Conservation (phyloP, 2,329 filamentous ascomycete genomes). For the Phaeosphaeriaceae sp. region DNA sequence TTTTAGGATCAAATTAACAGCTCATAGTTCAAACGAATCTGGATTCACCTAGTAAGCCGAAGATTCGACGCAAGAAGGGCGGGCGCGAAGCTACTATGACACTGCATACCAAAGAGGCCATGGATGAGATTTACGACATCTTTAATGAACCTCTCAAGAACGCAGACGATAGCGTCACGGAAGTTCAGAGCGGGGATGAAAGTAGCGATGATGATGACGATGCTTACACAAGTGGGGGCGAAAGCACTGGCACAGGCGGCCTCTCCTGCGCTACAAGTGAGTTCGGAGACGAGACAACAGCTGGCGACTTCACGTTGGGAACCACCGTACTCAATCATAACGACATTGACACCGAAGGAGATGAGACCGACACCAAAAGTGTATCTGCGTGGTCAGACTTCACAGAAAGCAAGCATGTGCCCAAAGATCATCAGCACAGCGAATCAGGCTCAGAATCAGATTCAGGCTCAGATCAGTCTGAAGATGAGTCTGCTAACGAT, state of each 20-base stretch:
- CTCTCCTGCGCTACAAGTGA: constrained; percentile 70
- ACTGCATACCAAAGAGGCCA: constrained; percentile 91
- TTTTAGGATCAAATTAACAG: constrained; percentile 20
- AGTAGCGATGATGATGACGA: constrained; percentile 65
- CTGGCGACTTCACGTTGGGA: constrained; percentile 57
- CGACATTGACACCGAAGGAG: constrained; percentile 42
- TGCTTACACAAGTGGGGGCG: constrained; percentile 82
- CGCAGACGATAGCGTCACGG: constrained; percentile 53
- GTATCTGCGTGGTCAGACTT: constrained; percentile 91
- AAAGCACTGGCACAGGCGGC: constrained; percentile 81
- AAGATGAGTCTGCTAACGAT: constrained; percentile 46
- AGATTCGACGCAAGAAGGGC: constrained; percentile 77
- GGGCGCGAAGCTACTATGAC: constrained; percentile 92
- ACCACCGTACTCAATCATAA: constrained; percentile 54
- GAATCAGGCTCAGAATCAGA: constrained; percentile 40
- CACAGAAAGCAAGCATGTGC: constrained; percentile 74
- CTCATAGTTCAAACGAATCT: constrained; percentile 85
- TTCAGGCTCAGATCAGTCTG: constrained; percentile 41
- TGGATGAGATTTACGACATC: constrained; percentile 96
- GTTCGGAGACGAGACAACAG: constrained; percentile 67
- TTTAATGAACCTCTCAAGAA: constrained; percentile 84
- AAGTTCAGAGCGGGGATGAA: constrained; percentile 70
- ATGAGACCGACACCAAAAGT: constrained; percentile 50
- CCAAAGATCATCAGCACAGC: constrained; percentile 47
- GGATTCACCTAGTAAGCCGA: constrained; percentile 80